Conservation (phyloP, 352 stramenopile genomes). For the Phytophthora pini region DNA sequence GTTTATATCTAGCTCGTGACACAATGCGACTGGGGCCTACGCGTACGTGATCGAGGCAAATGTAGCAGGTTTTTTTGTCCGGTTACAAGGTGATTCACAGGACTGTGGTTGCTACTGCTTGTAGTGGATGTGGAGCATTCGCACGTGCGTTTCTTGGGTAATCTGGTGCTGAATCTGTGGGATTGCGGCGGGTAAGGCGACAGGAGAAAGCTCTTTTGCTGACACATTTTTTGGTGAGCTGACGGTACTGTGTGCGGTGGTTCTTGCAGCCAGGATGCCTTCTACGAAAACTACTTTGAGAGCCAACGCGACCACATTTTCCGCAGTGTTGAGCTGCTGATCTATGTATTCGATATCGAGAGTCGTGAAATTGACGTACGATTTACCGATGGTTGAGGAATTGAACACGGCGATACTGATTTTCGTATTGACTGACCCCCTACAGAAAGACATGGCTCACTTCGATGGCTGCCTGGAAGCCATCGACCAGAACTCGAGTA, state of each 20-base stretch:
- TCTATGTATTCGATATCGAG: constrained; percentile 99
- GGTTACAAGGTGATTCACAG: constrained; percentile 5
- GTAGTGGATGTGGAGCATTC: constrained; percentile 93
- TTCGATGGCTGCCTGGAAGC: constrained; percentile 98
- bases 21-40: constrained; percentile 98
- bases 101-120: constrained; percentile 15
- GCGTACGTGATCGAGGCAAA: constrained; percentile 40
- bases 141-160: constrained; percentile 96
- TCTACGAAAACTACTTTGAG: constrained; percentile 99
- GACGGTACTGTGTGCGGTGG: constrained; percentile 8
- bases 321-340: constrained; percentile 96
- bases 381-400: background rate
- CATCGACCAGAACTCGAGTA: constrained; percentile 98
- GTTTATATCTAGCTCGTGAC: constrained; percentile 83
- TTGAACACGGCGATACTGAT: constrained; percentile 5
- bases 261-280: constrained; percentile 94
- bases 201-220: constrained; percentile 1
- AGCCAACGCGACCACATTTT: constrained; percentile 99
- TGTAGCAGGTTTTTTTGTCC: background rate
- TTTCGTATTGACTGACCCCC: constrained; percentile 7
- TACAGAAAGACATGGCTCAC: constrained; percentile 97
- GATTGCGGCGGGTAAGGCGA: constrained; percentile 95
- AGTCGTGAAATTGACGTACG: constrained; percentile 79
- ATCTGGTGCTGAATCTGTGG: constrained; percentile 99
- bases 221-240: constrained; percentile 3